Base-by-base conservation (phyloP, 352 stramenopile species). In the Pythium pyrilobum region DNA sequence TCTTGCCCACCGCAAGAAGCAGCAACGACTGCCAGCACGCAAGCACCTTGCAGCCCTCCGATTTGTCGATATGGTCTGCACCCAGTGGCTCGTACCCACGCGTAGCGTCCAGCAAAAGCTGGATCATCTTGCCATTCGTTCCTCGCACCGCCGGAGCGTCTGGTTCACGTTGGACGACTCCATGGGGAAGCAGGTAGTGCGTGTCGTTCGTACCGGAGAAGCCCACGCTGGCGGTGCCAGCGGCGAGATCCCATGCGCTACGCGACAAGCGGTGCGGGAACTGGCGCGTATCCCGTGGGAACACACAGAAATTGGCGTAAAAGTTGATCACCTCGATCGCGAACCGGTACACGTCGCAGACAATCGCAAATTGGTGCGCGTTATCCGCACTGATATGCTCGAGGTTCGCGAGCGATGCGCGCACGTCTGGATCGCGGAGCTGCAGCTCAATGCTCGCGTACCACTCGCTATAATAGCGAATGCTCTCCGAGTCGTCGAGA, bases 151-250 rank as follows among this genome's bases (percentile, higher is more conserved):
- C 49, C 21, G 66, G 48, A 5, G 84, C 75, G 5, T 71, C 36
- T 4, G 84, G 78, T 42, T 90, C 79, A 11, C 48, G 62, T 52
- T 96, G 85, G 0, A 40, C 48, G 21, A 96, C 77, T 16, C 86
- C 76, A 0, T 84, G 23, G 4, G 86, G 88, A 5, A 96, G 64
- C 46, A 96, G 42, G 0, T 66, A 67, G 13, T 95, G 82, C 27
- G 89, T 96, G 55, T 96, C 87, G 52, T 96, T 97, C 12, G 87
- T 97, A 0, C 87, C 89, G 0, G 85, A 96, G 50, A 97, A 96
- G 2, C 88, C 88, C 18, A 95, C 69, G 20, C 75, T 77, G 0
- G 56, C 65, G 2, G 66, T 46, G 1, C 85, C 85, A 15, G 76
- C 54, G 13, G 78, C 84, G 28, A 96, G 52, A 62, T 96, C 76